Evolutionary conservation across 2,329 filamentous ascomycete genomes (phyloP).

Genomic region (Epichloe uncinata): DNA sequence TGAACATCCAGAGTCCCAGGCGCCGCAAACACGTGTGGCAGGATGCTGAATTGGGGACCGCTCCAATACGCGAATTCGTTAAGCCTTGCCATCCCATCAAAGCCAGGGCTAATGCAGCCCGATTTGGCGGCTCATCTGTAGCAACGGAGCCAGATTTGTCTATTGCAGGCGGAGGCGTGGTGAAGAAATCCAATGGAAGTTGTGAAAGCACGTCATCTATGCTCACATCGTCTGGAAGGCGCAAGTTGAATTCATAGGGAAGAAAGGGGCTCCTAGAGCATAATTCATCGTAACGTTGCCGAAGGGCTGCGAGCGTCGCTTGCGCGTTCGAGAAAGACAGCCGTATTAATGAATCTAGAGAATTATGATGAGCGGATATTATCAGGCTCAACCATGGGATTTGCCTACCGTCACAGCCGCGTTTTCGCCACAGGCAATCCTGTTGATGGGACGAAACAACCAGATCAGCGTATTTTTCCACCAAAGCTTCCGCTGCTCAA

Average conservation of each 20-base stretch:
- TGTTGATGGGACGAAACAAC: constrained; percentile 65
- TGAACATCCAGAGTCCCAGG: constrained; percentile 89
- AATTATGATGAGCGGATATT: not conserved
- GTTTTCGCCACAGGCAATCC: constrained; percentile 73
- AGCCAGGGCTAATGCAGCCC: constrained; percentile 53
- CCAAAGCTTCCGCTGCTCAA: constrained; percentile 45
- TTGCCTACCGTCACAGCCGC: constrained; percentile 66
- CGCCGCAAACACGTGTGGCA: constrained; percentile 82
- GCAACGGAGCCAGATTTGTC: constrained; percentile 14
- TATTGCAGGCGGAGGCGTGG: constrained; percentile 22
- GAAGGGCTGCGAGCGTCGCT: constrained; percentile 42
- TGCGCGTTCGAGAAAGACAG: constrained; percentile 50
- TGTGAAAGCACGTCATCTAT: constrained; percentile 35
- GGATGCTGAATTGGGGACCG: constrained; percentile 58
- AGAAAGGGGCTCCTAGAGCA: constrained; percentile 39
- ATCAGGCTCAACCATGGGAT: too few relatives aligned
- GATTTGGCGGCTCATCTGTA: constrained; percentile 30
- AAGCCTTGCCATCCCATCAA: constrained; percentile 66
- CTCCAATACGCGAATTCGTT: constrained; percentile 37
- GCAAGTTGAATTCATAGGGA: constrained; percentile 49
- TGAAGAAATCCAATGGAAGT: constrained; percentile 43
- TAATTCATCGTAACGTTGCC: constrained; percentile 52
- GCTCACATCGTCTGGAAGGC: constrained; percentile 38
- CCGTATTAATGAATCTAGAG: constrained; percentile 43
- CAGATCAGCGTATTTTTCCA: constrained; percentile 61